Evolutionary conservation across 768 basidiomycete genomes (phyloP).

Genomic region (Macrolepiota fuliginosa): DNA sequence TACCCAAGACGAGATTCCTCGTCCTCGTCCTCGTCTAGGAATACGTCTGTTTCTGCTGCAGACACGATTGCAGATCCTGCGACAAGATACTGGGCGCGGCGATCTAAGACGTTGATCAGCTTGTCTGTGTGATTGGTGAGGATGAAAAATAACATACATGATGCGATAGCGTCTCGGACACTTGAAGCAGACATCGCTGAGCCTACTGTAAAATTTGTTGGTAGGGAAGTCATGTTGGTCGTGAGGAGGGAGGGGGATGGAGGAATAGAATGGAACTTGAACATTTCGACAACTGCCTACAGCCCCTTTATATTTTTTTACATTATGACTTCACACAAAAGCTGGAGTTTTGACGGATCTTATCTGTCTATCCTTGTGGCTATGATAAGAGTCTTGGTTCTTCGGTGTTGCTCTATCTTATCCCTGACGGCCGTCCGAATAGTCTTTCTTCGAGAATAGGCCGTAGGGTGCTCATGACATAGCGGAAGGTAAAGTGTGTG

Average conservation of each 20-base stretch:
- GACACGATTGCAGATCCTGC: conserved; percentile 58
- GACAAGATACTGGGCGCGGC: conserved; percentile 64
- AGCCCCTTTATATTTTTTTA: not conserved
- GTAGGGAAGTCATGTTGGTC: conserved; percentile 14
- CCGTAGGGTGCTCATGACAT: not conserved
- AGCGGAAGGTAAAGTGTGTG: not conserved
- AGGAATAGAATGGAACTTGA: not conserved
- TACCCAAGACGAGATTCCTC: conserved; percentile 25
- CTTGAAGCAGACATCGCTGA: conserved; percentile 15
- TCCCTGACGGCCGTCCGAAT: not conserved
- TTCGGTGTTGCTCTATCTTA: not conserved
- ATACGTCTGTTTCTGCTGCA: conserved; percentile 34
- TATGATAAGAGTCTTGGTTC: conserved; percentile 1
- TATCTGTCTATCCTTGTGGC: conserved; percentile 4
- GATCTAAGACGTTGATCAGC: conserved; percentile 39
- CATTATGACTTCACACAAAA: not conserved
- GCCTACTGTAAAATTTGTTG: conserved; percentile 12
- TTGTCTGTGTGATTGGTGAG: not conserved
- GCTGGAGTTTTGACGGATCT: conserved; percentile 1
- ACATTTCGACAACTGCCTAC: not conserved
- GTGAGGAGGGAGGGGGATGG: not conserved
- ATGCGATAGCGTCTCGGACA: conserved; percentile 17
- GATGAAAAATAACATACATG: conserved; percentile 10
- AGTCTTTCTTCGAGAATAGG: not conserved
- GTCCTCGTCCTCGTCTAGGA: conserved; percentile 37